These are phyloP conservation scores for Candida incommunis DNA, from an alignment of 805 yeast species.

Conservation along the genomic window DNA sequence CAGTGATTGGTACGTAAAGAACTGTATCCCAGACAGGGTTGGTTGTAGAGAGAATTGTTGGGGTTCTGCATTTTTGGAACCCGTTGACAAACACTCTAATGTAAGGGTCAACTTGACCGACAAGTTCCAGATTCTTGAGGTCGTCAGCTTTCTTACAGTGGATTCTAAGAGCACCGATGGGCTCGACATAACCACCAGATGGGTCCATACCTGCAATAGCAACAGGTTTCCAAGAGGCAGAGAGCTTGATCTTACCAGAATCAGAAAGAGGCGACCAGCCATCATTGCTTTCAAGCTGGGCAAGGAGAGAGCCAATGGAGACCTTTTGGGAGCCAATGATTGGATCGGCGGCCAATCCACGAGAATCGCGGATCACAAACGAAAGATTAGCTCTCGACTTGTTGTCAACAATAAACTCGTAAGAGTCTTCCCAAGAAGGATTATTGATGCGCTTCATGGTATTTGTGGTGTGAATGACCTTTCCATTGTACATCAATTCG, in stretches of 20 bases:
- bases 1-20: conserved; percentile 67
- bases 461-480: conserved; percentile 42
- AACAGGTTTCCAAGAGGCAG: conserved; percentile 79
- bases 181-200: conserved; percentile 77
- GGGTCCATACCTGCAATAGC: conserved; percentile 41
- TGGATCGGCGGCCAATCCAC: conserved; percentile 44
- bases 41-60: conserved; percentile 46
- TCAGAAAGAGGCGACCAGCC: conserved; percentile 61
- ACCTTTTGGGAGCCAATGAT: conserved; percentile 41
- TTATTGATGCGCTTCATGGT: conserved; percentile 44
- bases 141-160: conserved; percentile 52
- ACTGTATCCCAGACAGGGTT: conserved; percentile 80
- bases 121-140: conserved; percentile 69
- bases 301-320: conserved; percentile 45
- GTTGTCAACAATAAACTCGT: conserved; percentile 58
- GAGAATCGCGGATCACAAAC: conserved; percentile 49
- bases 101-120: conserved; percentile 91
- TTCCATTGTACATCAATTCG: conserved; percentile 55
- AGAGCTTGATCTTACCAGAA: conserved; percentile 63
- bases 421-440: conserved; percentile 51
- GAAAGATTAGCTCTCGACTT: conserved; percentile 58
- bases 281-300: conserved; percentile 63
- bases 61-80: conserved; percentile 62
- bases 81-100: conserved; percentile 68
- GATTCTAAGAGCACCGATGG: conserved; percentile 82